Percentiles rank a stretch among this genome's conserved stretches.
Conservation (phyloP, 768 basidiomycete species). For the Tylopilus vinaceipallidus region DNA sequence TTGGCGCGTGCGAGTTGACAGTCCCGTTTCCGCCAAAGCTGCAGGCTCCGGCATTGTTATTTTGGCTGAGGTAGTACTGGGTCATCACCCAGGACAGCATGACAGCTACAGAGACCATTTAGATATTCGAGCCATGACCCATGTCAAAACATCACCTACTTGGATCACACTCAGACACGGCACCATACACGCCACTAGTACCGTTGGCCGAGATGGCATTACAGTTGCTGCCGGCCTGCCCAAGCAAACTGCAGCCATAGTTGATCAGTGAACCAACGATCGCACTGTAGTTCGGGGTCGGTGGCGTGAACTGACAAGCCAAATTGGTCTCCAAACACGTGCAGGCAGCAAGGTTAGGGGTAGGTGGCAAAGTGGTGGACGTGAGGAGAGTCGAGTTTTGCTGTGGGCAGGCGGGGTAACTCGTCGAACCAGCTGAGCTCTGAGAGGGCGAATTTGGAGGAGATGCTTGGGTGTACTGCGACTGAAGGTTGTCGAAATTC, state of each 20-base stretch:
- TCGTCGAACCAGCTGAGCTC: slow-evolving; percentile 47
- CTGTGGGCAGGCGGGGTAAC: slow-evolving; percentile 61
- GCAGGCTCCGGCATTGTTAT: slow-evolving; percentile 61
- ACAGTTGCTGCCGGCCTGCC: slow-evolving; percentile 59
- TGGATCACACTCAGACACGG: slow-evolving; percentile 76
- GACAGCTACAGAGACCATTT: slow-evolving; percentile 45
- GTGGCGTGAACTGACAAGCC: slow-evolving; percentile 71
- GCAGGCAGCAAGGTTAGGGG: slow-evolving; percentile 81
- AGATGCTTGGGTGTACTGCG: slow-evolving; percentile 57
- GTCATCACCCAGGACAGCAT: slow-evolving; percentile 85
- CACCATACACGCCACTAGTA: slow-evolving; percentile 70
- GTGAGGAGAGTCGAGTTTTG: slow-evolving; percentile 60
- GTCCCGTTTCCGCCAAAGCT: slow-evolving; percentile 85
- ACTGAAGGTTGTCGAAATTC: slow-evolving; percentile 66
- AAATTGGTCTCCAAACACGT: slow-evolving; percentile 66
- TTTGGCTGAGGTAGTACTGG: slow-evolving; percentile 66
- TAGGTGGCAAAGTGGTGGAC: slow-evolving; percentile 71
- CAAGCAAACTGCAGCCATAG: slow-evolving; percentile 66
- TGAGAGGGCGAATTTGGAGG: slow-evolving; percentile 64
- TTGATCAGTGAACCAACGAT: slow-evolving; percentile 62
- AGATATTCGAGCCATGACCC: not conserved
- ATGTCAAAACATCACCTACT: slow-evolving; percentile 41
- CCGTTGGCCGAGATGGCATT: slow-evolving; percentile 72
- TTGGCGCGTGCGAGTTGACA: slow-evolving; percentile 55
- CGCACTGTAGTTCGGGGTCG: slow-evolving; percentile 55